Evolutionary conservation across 495 filamentous ascomycete genomes (phyloP), one percentile per base, ranked within the genome.

Genomic region (Penicillium nucicola): DNA sequence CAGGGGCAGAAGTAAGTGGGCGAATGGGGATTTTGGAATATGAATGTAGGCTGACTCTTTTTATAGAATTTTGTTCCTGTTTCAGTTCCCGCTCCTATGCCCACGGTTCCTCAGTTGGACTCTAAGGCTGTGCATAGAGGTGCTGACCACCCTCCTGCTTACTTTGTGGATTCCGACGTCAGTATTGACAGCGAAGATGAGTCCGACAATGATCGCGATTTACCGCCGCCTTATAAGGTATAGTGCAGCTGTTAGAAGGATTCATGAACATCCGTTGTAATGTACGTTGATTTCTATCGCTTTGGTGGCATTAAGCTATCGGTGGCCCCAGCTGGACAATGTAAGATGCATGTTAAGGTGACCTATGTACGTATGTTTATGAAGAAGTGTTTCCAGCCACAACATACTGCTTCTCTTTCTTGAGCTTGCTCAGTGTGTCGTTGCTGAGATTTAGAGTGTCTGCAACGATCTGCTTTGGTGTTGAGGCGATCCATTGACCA

Each of bases 401-500:
- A 31, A 87, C 70, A 53, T 79, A 78, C 35, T 79, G 77, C 68
- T 87, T 88, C 37, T 81, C 80, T 50, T 78, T 81, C 14, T 82
- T 83, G 18, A 87, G 57, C 4, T 67, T 55, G 6, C 64, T 69
- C n/a, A 87, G 57, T 0, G 82, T 77, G 14, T 59, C 62, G 18
- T 84, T 74, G 2, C 77, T 74, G 46, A 87, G 42, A 33, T 81
- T 73, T 49, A 88, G 64, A 0, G 82, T 85, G 56, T 88, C 84
- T 35, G 77, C 71, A 18, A 87, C 69, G n/a, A 87, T 74, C 58
- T 86, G 83, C 18, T 69, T 71, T 0, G 84, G 82, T 4, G 81
- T 86, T 17, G 84, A 71, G 0, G 76, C 85, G 18, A 88, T 69
- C 85, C 74, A 77, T 64, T 88, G 84, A 4, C 80, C 77, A 14